Base-by-base conservation (phyloP, 345 rosid species). In the Linum lewisii region DNA sequence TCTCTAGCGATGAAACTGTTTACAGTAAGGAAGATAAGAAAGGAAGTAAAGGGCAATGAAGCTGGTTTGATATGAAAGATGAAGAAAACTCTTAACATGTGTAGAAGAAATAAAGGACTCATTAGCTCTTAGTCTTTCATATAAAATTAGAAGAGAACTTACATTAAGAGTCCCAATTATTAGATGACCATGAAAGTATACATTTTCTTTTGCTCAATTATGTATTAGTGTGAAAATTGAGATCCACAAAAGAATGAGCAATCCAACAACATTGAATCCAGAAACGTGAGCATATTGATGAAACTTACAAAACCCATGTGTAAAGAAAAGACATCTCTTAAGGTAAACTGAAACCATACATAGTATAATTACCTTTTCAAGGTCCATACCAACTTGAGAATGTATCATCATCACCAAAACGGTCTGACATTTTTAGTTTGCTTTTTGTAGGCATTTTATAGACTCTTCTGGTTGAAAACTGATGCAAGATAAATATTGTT, bases 331-430 rank as follows among this genome's bases (percentile, higher is more conserved):
- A 5, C 4, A 29, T 4, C 34, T 29, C 34, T 11, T 42, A 42
- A 0, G 18, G 13, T 11, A 11, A 42, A 11, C 2, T 5, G 24
- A 7, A 67, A 34, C 54, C 21, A 34, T 67, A 26, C 34, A 50
- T 1, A 36, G 65, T 8, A 20, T 26, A 62, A 72, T 65, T 82
- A 94, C 99, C 99, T 90, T 95, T 52, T 87, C 95, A 67, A 87
- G 95, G 72, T 88, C 96, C 68, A 87, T 77, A 70, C 78, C 87
- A 76, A 82, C 85, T 68, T 94, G 96, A 79, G 95, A 80, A 69
- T n/a, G 95, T 75, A 63, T 90, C 99, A 32, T 95, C 99, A 71
- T 94, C 99, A 67, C 96, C 97, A 81, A 94, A 94, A 34, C 96
- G 80, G 80, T 94, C 99, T 70, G 37, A 89, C 59, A 61, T 87